phyloP scores from a whole-genome alignment of 805 yeast genomes.

The Ogataea trehaloabstinens region DNA sequence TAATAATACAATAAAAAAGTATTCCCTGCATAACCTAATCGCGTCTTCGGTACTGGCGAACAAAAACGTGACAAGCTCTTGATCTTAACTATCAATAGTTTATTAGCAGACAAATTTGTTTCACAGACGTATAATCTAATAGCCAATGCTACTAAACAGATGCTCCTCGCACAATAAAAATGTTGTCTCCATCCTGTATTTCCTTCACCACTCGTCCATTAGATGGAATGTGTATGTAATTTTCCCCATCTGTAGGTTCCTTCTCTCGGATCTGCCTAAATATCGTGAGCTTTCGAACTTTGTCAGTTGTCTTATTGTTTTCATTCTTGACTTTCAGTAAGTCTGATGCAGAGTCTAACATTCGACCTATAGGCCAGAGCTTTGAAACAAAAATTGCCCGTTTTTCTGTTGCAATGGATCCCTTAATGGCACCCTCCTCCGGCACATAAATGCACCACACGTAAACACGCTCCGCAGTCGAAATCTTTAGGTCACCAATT shows the following conservation, averaged over 20 bases:
- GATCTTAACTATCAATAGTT: too few species aligned
- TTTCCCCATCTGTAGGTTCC: constrained; percentile 29
- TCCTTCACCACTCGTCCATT: constrained; percentile 40
- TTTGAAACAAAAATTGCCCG: constrained; percentile 47
- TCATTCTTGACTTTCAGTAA: constrained; percentile 44
- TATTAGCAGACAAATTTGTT: too few species aligned
- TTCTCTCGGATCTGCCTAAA: constrained; percentile 34
- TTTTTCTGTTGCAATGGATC: constrained; percentile 13
- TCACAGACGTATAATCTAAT: too few species aligned
- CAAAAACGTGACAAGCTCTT: too few species aligned
- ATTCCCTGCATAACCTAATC: too few species aligned
- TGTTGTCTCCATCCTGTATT: constrained; percentile 47
- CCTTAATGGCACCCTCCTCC: constrained; percentile 18
- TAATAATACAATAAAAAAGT: too few species aligned
- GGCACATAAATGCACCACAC: constrained; percentile 45
- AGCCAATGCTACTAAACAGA: neutral
- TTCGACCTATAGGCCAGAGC: constrained; percentile 59
- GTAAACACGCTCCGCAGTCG: constrained; percentile 45
- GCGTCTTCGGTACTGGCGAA: too few species aligned
- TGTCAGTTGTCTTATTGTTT: constrained; percentile 45
- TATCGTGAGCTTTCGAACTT: constrained; percentile 44
- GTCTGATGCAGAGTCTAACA: constrained; percentile 52
- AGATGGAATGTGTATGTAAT: constrained; percentile 32
- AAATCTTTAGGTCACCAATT: constrained; percentile 49
- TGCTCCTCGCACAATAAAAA: constrained; percentile 53